These are phyloP conservation scores for Neurospora tetraspora DNA, from an alignment of 495 filamentous ascomycete genomes.

Conservation along the genomic window DNA sequence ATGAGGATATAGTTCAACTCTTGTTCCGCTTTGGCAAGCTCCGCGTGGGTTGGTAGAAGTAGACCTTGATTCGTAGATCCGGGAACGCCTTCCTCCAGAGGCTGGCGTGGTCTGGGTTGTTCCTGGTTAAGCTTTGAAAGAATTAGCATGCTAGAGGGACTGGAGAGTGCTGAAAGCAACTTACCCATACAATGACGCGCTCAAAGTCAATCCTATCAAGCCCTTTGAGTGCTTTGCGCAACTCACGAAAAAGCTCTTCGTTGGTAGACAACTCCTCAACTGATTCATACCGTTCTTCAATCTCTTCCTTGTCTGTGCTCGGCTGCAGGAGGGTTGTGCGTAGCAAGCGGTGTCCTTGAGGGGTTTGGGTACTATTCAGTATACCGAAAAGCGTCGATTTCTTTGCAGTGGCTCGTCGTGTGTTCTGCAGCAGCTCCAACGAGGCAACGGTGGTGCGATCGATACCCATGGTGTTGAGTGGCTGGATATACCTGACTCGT, in stretches of 20 bases:
- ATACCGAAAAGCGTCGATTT: conserved; percentile 69
- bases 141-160: neutral
- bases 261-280: conserved; percentile 74
- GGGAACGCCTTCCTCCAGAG: conserved; percentile 10
- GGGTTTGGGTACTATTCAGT: conserved; percentile 74
- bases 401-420: conserved; percentile 56
- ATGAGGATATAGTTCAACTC: conserved; percentile 22
- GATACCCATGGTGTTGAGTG: conserved; percentile 89
- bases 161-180: neutral
- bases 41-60: conserved; percentile 39
- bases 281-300: conserved; percentile 64
- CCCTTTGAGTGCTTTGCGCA: conserved; percentile 46
- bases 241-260: conserved; percentile 77
- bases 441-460: conserved; percentile 76
- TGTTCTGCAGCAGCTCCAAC: conserved; percentile 83
- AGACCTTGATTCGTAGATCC: conserved; percentile 11
- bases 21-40: conserved; percentile 12
- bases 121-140: neutral
- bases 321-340: conserved; percentile 81
- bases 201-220: conserved; percentile 18
- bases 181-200: conserved; percentile 10
- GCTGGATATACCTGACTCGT: conserved; percentile 77
- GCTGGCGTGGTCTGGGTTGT: neutral
- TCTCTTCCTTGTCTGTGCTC: conserved; percentile 55
- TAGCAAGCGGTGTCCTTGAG: conserved; percentile 76